phyloP scores from a whole-genome alignment of 2,329 filamentous ascomycete genomes.

The Moelleriella libera region DNA sequence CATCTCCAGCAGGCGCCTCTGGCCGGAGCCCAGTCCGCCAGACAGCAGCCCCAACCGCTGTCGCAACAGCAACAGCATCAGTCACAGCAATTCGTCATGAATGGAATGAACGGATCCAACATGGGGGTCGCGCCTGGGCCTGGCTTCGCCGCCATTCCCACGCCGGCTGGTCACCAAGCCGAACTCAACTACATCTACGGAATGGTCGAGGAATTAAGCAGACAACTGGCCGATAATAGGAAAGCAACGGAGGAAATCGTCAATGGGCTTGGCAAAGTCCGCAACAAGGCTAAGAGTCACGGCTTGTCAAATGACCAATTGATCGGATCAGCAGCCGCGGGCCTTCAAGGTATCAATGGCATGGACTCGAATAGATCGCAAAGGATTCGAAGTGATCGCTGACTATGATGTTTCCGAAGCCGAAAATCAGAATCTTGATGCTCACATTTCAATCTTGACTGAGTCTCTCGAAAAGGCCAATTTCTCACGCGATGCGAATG shows the following conservation, averaged over 20 bases:
- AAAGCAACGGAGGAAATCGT: constrained; percentile 50
- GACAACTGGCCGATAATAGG: constrained; percentile 47
- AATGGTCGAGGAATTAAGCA: constrained; percentile 53
- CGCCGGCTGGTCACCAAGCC: constrained; percentile 53
- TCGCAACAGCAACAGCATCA: constrained; percentile 6
- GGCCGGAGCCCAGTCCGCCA: not conserved
- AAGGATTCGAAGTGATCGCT: too few species aligned
- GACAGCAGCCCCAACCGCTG: not conserved
- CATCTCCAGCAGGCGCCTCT: constrained; percentile 7
- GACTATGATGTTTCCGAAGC: constrained; percentile 18
- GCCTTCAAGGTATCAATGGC: constrained; percentile 34
- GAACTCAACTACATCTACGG: constrained; percentile 55
- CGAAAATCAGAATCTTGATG: constrained; percentile 46
- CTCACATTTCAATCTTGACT: constrained; percentile 44
- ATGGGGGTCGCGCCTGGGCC: constrained; percentile 12
- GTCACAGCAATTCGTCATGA: constrained; percentile 19
- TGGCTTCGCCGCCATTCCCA: constrained; percentile 32
- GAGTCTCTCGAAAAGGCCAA: constrained; percentile 49
- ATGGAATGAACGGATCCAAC: constrained; percentile 34
- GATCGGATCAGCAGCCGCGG: constrained; percentile 38
- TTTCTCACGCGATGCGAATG: constrained; percentile 46
- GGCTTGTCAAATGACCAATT: constrained; percentile 44
- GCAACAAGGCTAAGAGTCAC: constrained; percentile 37
- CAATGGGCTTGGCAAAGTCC: constrained; percentile 45
- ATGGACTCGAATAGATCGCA: not conserved